Evolutionary conservation across 108 stramenopile genomes (phyloP).

Genomic region (Mediolabrus comicus): DNA sequence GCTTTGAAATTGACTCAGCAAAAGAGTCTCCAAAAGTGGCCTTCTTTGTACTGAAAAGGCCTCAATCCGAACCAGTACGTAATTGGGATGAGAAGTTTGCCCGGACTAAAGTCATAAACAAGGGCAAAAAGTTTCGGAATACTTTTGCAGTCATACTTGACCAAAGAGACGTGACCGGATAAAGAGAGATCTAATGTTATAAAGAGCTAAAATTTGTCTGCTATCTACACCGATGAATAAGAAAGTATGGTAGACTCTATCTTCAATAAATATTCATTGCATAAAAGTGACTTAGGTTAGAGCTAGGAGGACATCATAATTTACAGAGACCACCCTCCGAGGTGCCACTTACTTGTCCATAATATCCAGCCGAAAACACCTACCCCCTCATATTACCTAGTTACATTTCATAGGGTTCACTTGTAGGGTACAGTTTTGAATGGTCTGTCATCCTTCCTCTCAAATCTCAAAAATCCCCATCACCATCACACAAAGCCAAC

Average conservation of each 20-base stretch:
- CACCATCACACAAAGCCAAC: not conserved
- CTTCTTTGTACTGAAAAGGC: conserved; percentile 71
- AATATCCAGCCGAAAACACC: no score
- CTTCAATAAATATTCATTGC: no score
- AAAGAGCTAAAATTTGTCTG: no score
- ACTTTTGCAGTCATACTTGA: conserved; percentile 63
- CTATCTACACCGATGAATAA: no score
- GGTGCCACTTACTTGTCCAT: no score
- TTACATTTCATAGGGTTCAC: no score
- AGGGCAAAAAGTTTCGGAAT: conserved; percentile 79
- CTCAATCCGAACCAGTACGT: conserved; percentile 8
- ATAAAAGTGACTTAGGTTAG: no score
- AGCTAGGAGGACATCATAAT: no score
- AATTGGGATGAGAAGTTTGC: conserved; percentile 27
- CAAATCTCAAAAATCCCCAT: not conserved
- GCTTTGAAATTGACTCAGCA: conserved; percentile 62
- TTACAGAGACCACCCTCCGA: no score
- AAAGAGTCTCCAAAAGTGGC: conserved; percentile 81
- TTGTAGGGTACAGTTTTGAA: no score
- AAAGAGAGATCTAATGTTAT: not conserved
- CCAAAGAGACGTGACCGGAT: conserved; percentile 15
- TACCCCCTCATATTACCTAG: no score
- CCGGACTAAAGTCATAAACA: conserved; percentile 24
- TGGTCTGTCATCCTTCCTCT: not conserved
- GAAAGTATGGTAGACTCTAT: no score